Evolutionary conservation across 2,329 filamentous ascomycete species (phyloP), one percentile per base, ranked within the genome.

Genomic region (Trichoderma pleuroti): DNA sequence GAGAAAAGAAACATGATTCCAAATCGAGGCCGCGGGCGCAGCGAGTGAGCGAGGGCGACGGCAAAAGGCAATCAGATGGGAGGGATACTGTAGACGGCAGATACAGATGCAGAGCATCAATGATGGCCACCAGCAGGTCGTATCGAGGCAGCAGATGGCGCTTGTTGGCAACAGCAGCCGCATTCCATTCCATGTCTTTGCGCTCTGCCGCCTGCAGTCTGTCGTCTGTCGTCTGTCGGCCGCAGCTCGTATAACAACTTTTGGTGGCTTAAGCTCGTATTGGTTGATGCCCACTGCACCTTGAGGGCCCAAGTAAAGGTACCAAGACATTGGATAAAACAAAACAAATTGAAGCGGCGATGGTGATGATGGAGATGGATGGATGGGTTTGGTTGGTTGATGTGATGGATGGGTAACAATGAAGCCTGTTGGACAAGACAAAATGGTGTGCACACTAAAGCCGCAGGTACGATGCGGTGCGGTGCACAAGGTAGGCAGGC

Each of bases 401-500:
- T 39, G 14, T 42, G 8, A 42, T n/a, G n/a, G 39, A 42, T 42
- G 39, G 39, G 39, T 32, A 60, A 34, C 49, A 49, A 21, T 61
- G 66, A 26, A 61, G 46, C 32, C 26, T 28, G 26, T 5, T 24
- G 10, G 64, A 42, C 64, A 42, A 42, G 64, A 42, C 64, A 42
- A 42, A 59, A 59, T 32, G 36, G 30, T 12, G 62, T 63, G 32
- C 26, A 28, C 30, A 36, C 63, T n/a, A 66, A 39, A 24, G 61
- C 26, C 49, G 64, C 64, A 67, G 65, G 65, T 60, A 68, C 65
- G 32, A 21, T n/a, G n/a, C 42, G 42, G n/a, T 49, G 42, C 42
- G 18, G 10, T n/a, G n/a, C n/a, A n/a, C n/a, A n/a, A n/a, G 42
- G 42, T 46, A 46, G 28, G 28, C 9, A 62, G 24, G 42, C 34